Percentiles rank a stretch among this genome's conserved stretches.
phyloP scores from a whole-genome alignment of 208 protist genomes.

The Trypanosoma rangeli region DNA sequence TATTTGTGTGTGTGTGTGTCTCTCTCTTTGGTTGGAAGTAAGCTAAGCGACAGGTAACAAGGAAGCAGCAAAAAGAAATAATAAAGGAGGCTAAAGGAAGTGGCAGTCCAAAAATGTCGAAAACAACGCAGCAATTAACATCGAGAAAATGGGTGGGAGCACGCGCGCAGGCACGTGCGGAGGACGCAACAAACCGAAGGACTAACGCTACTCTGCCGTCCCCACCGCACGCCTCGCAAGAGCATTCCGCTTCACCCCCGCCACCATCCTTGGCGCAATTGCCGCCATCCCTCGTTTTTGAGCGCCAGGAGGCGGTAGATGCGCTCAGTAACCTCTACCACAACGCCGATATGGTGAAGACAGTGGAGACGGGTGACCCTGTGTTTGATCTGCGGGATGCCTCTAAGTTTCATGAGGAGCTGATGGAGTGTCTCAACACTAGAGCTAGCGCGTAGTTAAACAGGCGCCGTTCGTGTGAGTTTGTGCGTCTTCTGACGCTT shows the following conservation, averaged over 20 bases:
- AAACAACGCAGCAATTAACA: slow-evolving; percentile 13
- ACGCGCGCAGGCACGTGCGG: slow-evolving; percentile 19
- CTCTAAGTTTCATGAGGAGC: slow-evolving; percentile 30
- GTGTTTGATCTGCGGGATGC: slow-evolving; percentile 16
- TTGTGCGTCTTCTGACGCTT: neutral
- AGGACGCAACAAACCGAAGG: slow-evolving; percentile 20
- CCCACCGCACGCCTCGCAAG: slow-evolving; percentile 16
- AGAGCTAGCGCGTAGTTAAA: neutral
- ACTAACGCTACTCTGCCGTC: slow-evolving; percentile 13
- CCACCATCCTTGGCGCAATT: slow-evolving; percentile 32
- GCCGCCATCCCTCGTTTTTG: slow-evolving; percentile 56
- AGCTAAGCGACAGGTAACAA: neutral
- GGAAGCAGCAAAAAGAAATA: neutral
- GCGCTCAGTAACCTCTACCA: slow-evolving; percentile 83
- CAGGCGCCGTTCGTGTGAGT: neutral
- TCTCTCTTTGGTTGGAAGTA: neutral
- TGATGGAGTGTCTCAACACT: slow-evolving; percentile 24
- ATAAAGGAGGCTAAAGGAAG: neutral
- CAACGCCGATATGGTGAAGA: slow-evolving; percentile 39
- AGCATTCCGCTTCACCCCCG: slow-evolving; percentile 8
- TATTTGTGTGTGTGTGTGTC: neutral
- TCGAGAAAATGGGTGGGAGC: slow-evolving; percentile 37
- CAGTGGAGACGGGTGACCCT: slow-evolving; percentile 16
- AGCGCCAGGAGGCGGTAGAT: slow-evolving; percentile 80
- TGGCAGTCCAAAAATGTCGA: slow-evolving; percentile 16